Evolutionary conservation across 1,284 basidiomycete species (phyloP).

Genomic region (Gomphus sp.): DNA sequence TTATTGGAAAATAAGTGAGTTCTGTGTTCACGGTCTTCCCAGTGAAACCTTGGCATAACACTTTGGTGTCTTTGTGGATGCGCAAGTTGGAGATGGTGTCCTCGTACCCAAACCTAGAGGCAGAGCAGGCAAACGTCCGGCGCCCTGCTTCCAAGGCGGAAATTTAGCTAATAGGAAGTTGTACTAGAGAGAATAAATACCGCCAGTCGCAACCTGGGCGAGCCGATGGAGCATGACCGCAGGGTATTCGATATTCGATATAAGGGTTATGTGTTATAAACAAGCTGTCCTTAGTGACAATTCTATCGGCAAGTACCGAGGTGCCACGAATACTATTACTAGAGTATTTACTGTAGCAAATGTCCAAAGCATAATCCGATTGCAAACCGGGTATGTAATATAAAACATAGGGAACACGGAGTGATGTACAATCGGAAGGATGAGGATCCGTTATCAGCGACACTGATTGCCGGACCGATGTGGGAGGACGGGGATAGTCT

Average conservation of each 20-base stretch:
- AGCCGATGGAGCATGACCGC: slow-evolving; percentile 5
- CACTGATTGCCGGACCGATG: not conserved
- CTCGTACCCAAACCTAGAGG: slow-evolving; percentile 66
- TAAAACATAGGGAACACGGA: slow-evolving; percentile 1
- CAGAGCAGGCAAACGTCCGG: slow-evolving; percentile 74
- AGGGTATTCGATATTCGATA: not conserved
- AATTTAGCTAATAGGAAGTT: not conserved
- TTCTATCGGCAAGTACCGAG: not conserved
- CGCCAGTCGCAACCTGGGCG: slow-evolving; percentile 1
- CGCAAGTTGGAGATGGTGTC: slow-evolving; percentile 89
- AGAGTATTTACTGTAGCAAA: not conserved
- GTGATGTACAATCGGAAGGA: not conserved
- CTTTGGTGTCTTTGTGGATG: slow-evolving; percentile 92
- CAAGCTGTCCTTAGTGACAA: not conserved
- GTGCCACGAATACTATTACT: not conserved
- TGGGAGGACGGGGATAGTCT: not conserved
- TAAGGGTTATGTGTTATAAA: not conserved
- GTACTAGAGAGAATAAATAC: not conserved
- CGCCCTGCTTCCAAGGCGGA: slow-evolving; percentile 40
- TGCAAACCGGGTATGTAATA: slow-evolving; percentile 3
- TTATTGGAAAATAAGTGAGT: not conserved
- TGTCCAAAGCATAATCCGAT: slow-evolving; percentile 3
- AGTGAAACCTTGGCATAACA: slow-evolving; percentile 90
- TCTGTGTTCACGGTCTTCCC: slow-evolving; percentile 77
- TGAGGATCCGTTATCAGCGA: not conserved